These are phyloP conservation scores for Alternaria dauci DNA, from an alignment of 2,329 filamentous ascomycete genomes.

Conservation along the genomic window DNA sequence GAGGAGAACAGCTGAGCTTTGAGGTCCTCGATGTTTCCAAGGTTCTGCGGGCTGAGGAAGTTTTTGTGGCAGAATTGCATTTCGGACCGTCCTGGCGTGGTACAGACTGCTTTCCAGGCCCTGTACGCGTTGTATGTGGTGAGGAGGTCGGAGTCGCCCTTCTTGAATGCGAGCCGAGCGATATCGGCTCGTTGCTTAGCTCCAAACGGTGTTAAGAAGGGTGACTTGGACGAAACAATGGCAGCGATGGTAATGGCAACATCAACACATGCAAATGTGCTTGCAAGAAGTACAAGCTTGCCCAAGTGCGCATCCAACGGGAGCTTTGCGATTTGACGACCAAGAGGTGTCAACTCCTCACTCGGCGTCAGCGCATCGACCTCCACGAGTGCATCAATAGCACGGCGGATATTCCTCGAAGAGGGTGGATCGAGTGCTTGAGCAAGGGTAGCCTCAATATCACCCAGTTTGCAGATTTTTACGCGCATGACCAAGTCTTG, in stretches of 20 bases:
- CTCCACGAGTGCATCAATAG: constrained; percentile 91
- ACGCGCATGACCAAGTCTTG: constrained; percentile 96
- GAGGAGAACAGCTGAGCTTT: constrained; percentile 90
- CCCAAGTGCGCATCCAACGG: constrained; percentile 94
- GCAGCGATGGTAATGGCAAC: constrained; percentile 91
- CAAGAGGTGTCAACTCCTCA: constrained; percentile 88
- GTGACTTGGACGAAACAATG: constrained; percentile 92
- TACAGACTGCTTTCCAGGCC: constrained; percentile 85
- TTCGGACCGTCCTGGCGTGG: constrained; percentile 74
- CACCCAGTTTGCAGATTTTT: constrained; percentile 95
- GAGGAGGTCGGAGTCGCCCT: constrained; percentile 87
- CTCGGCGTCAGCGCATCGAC: constrained; percentile 83
- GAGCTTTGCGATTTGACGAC: constrained; percentile 83
- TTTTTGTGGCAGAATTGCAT: constrained; percentile 94
- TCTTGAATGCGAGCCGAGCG: constrained; percentile 78
- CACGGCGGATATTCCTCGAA: constrained; percentile 88
- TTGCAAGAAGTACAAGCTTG: constrained; percentile 87
- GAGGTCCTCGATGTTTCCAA: constrained; percentile 92
- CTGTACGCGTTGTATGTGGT: constrained; percentile 94
- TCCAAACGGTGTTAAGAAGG: constrained; percentile 87
- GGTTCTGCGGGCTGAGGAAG: constrained; percentile 86
- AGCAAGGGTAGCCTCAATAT: constrained; percentile 87
- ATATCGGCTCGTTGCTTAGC: constrained; percentile 83
- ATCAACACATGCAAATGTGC: constrained; percentile 89
- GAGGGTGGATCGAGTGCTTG: constrained; percentile 91